A percentile compares a stretch with the other conserved stretches of the same genome.
phyloP scores from a whole-genome alignment of 768 basidiomycete species.

The Leccinum obscurum region DNA sequence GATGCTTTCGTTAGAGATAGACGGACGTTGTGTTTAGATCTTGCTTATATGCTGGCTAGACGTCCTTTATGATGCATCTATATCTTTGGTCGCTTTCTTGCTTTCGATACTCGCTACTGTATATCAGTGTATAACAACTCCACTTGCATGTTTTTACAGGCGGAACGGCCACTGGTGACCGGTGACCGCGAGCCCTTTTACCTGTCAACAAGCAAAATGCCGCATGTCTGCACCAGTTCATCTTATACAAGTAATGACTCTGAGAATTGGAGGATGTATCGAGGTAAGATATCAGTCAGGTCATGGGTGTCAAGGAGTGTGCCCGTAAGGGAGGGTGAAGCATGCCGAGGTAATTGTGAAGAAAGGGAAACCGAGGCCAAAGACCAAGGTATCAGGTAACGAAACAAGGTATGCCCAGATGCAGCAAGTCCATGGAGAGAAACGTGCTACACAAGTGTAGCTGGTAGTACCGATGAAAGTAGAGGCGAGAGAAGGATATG shows the following conservation, averaged over 20 bases:
- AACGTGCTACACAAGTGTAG: not conserved
- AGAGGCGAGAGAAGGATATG: not conserved
- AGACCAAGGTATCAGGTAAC: constrained; percentile 1
- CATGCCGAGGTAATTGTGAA: not conserved
- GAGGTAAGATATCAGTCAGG: constrained; percentile 9
- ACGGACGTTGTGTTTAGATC: not conserved
- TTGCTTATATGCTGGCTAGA: not conserved
- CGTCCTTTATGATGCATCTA: not conserved
- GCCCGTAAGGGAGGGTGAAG: not conserved
- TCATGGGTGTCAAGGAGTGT: constrained; percentile 13
- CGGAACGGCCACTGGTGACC: too few species aligned
- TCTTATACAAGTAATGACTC: constrained; percentile 8
- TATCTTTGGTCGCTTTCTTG: not conserved
- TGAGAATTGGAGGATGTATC: not conserved
- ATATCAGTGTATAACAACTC: not conserved
- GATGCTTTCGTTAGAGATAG: not conserved
- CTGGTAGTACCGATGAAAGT: not conserved
- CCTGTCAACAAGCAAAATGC: not conserved
- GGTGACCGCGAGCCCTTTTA: not conserved
- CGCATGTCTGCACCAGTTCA: not conserved
- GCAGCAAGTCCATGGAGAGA: constrained; percentile 8
- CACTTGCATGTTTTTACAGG: too few species aligned
- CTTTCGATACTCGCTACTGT: not conserved
- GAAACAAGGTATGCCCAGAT: not conserved
- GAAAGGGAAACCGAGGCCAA: not conserved